phyloP scores from a whole-genome alignment of 179 eudicot genomes.

The Patellifolia procumbens region DNA sequence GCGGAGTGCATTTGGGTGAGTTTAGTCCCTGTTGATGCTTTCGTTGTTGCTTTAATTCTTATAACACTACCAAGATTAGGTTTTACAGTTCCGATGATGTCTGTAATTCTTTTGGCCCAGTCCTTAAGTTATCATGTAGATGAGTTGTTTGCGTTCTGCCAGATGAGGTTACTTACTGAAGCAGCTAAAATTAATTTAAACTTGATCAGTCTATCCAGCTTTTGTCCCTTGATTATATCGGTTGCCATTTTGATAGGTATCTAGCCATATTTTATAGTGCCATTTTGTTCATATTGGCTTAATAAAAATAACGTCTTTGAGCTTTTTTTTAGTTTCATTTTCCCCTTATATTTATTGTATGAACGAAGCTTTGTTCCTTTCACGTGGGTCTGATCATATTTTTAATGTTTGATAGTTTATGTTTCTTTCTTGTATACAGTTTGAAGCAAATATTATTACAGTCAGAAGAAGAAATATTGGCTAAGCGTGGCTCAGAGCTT shows the following conservation, averaged over 20 bases:
- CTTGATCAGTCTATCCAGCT: neutral
- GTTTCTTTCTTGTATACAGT: conserved; percentile 36
- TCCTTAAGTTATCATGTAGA: neutral
- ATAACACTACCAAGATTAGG: neutral
- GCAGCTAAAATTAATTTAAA: neutral
- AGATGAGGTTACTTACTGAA: too few species aligned
- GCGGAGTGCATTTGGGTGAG: conserved; percentile 84
- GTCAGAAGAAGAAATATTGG: conserved; percentile 86
- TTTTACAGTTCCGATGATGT: neutral
- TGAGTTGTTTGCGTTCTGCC: neutral
- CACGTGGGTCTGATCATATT: neutral
- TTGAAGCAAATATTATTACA: conserved; percentile 78
- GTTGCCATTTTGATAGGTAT: neutral
- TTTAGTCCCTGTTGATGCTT: conserved; percentile 5
- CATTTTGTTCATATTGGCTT: neutral
- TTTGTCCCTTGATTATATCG: neutral
- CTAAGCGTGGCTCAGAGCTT: conserved; percentile 61
- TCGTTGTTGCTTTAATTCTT: conserved; percentile 1
- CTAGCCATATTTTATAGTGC: neutral
- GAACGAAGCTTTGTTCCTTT: neutral
- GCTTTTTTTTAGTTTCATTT: neutral
- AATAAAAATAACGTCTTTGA: neutral
- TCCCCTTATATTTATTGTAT: neutral
- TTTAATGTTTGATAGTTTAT: neutral
- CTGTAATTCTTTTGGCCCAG: neutral